Evolutionary conservation across 768 basidiomycete species (phyloP).

Genomic region (Boletus barrowsii): DNA sequence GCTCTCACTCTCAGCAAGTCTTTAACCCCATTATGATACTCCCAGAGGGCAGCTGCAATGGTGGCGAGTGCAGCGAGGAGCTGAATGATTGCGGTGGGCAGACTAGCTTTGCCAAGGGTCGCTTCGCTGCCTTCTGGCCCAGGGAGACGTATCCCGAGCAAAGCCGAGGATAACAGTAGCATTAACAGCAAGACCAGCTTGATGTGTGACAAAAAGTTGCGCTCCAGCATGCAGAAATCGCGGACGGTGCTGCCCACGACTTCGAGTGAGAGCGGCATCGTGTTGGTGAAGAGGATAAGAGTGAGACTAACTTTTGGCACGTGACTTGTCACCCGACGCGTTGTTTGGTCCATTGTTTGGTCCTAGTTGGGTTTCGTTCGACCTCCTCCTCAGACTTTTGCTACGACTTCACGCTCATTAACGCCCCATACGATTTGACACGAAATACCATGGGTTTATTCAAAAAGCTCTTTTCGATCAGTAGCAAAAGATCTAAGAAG

Average conservation of each 20-base stretch:
- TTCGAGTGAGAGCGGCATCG: conserved; percentile 29
- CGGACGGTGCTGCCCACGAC: conserved; percentile 62
- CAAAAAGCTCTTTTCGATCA: conserved; percentile 66
- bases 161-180: conserved; percentile 59
- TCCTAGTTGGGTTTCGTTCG: conserved; percentile 30
- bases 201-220: conserved; percentile 68
- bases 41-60: conserved; percentile 60
- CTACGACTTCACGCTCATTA: conserved; percentile 24
- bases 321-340: conserved; percentile 16
- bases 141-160: conserved; percentile 60
- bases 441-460: conserved; percentile 59
- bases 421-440: conserved; percentile 30
- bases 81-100: conserved; percentile 54
- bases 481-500: conserved; percentile 61
- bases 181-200: conserved; percentile 64
- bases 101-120: conserved; percentile 27
- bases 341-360: conserved; percentile 43
- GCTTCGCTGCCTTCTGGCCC: conserved; percentile 27
- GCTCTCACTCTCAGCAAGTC: conserved; percentile 58
- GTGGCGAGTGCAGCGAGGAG: conserved; percentile 51
- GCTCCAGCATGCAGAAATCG: conserved; percentile 77
- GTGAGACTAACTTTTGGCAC: conserved; percentile 4
- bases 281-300: background rate
- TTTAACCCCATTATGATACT: conserved; percentile 57
- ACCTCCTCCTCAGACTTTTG: background rate